Evolutionary conservation across 2,329 filamentous ascomycete species (phyloP).

Genomic region (Curvularia spicifera): DNA sequence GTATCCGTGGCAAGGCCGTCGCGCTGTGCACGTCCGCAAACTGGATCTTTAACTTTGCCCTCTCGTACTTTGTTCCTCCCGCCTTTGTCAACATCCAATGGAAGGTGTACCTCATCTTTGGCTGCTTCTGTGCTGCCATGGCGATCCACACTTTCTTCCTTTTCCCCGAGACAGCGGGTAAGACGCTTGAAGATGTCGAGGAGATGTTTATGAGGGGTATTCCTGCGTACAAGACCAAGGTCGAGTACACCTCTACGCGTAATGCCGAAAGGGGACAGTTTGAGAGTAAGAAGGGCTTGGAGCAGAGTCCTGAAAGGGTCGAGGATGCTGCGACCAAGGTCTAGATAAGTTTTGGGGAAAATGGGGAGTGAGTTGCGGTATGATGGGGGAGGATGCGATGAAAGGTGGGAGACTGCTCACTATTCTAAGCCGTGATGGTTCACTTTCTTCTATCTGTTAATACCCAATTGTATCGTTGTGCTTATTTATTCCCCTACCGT

Average conservation of each 20-base stretch:
- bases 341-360: background rate
- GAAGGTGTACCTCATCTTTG: slow-evolving; percentile 77
- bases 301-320: slow-evolving; percentile 29
- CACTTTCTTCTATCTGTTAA: background rate
- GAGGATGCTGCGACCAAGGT: slow-evolving; percentile 29
- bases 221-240: slow-evolving; percentile 63
- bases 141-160: slow-evolving; percentile 71
- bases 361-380: background rate
- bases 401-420: background rate
- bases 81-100: slow-evolving; percentile 65
- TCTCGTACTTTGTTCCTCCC: slow-evolving; percentile 62
- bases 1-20: slow-evolving; percentile 68
- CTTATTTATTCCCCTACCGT: background rate
- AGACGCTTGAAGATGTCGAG: slow-evolving; percentile 78
- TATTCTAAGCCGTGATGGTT: background rate
- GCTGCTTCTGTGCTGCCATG: slow-evolving; percentile 71
- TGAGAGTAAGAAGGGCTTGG: slow-evolving; percentile 33
- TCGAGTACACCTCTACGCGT: slow-evolving; percentile 32
- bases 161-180: slow-evolving; percentile 73
- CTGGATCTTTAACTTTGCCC: slow-evolving; percentile 66
- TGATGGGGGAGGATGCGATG: background rate
- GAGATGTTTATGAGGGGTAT: slow-evolving; percentile 67
- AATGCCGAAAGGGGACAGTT: slow-evolving; percentile 34
- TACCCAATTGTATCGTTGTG: background rate
- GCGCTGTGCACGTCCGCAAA: slow-evolving; percentile 65